Evolutionary conservation across 768 basidiomycete species (phyloP).

Genomic region (Xanthoconium stramineum): DNA sequence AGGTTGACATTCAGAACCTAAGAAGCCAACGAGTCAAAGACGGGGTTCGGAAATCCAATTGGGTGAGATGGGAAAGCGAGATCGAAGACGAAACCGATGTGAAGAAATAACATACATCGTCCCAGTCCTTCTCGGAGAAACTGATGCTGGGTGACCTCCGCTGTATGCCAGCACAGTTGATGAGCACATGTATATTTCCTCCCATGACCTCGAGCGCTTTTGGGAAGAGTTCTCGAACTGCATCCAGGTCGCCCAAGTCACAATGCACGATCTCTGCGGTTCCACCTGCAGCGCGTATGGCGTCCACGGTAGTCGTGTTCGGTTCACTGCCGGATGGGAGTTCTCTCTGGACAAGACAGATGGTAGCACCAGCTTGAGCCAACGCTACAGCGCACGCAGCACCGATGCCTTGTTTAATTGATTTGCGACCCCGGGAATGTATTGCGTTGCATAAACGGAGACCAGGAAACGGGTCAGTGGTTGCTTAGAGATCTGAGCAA

Average conservation of each 20-base stretch:
- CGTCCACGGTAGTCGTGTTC: constrained; percentile 34
- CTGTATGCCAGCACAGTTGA: constrained; percentile 69
- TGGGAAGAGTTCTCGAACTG: constrained; percentile 48
- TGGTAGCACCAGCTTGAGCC: constrained; percentile 50
- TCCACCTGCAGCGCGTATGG: constrained; percentile 36
- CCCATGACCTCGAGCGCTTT: constrained; percentile 49
- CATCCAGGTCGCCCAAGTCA: constrained; percentile 50
- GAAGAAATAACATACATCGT: constrained; percentile 51
- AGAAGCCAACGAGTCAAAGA: constrained; percentile 8
- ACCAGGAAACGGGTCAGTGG: constrained; percentile 3
- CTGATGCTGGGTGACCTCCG: constrained; percentile 58
- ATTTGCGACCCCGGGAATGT: constrained; percentile 4
- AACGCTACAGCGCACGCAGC: constrained; percentile 53
- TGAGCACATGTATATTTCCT: constrained; percentile 56
- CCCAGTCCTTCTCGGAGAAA: constrained; percentile 68
- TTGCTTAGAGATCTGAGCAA: constrained; percentile 17
- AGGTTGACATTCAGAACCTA: constrained; percentile 87
- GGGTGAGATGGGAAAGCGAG: constrained; percentile 3
- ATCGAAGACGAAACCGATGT: constrained; percentile 21
- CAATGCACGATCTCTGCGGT: constrained; percentile 47
- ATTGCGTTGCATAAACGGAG: constrained; percentile 13
- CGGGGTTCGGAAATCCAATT: constrained; percentile 1
- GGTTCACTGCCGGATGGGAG: constrained; percentile 33
- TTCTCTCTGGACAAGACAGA: constrained; percentile 49
- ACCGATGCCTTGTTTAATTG: constrained; percentile 45